Evolutionary conservation across 1,139 yeast genomes (phyloP).

Genomic region (Yamadazyma songkhlaensis): DNA sequence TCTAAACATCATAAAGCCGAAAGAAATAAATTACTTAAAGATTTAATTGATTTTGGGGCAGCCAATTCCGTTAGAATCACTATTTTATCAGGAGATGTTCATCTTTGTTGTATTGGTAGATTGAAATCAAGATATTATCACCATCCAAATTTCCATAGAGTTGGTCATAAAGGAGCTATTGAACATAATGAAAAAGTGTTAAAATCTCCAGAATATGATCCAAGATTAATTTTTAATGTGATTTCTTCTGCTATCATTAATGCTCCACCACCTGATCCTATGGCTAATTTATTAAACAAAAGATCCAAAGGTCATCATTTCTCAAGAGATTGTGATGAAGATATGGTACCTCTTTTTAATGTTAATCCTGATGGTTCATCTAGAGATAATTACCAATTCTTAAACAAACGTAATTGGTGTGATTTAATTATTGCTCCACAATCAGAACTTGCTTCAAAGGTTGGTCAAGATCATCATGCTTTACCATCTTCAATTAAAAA

Average conservation of each 20-base stretch:
- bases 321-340: constrained; percentile 67
- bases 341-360: constrained; percentile 68
- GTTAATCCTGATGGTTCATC: constrained; percentile 56
- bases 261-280: constrained; percentile 87
- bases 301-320: constrained; percentile 70
- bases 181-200: constrained; percentile 37
- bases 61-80: constrained; percentile 68
- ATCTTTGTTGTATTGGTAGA: constrained; percentile 80
- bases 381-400: constrained; percentile 57
- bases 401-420: constrained; percentile 81
- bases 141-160: constrained; percentile 34
- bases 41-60: constrained; percentile 63
- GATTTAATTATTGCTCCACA: constrained; percentile 35
- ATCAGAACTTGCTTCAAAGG: background rate
- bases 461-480: constrained; percentile 3
- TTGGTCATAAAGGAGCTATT: constrained; percentile 23
- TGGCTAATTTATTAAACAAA: constrained; percentile 67
- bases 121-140: constrained; percentile 59
- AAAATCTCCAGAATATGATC: constrained; percentile 63
- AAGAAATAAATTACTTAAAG: constrained; percentile 59
- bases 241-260: constrained; percentile 88
- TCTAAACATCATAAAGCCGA: constrained; percentile 78
- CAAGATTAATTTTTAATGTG: constrained; percentile 75
- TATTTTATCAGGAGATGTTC: constrained; percentile 90
- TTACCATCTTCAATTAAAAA: constrained; percentile 30